Evolutionary conservation across 495 filamentous ascomycete species (phyloP).

Genomic region (Sporormia fimetaria): DNA sequence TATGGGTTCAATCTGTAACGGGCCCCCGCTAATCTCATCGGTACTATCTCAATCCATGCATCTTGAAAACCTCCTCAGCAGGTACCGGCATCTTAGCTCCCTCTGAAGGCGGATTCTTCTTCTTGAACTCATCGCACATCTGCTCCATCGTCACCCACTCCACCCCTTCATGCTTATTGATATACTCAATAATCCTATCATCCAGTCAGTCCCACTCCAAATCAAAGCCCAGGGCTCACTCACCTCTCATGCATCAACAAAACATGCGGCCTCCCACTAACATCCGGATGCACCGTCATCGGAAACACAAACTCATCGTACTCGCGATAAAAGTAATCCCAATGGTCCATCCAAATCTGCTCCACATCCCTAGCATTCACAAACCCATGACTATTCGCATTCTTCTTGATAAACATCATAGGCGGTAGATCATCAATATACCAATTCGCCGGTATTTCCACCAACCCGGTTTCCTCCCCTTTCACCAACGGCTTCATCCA

Average conservation of each 20-base stretch:
- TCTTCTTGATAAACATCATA: constrained; percentile 47
- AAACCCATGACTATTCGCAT: constrained; percentile 45
- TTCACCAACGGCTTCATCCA: constrained; percentile 47
- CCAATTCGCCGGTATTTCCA: constrained; percentile 49
- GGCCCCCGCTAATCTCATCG: too few species aligned
- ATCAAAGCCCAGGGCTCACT: constrained; percentile 1
- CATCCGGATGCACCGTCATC: constrained; percentile 50
- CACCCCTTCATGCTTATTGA: constrained; percentile 43
- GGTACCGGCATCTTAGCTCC: constrained; percentile 59
- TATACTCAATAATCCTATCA: constrained; percentile 37
- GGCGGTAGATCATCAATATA: constrained; percentile 47
- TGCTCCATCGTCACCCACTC: constrained; percentile 46
- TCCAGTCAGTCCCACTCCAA: neutral
- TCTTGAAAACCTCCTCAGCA: constrained; percentile 44
- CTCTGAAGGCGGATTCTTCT: constrained; percentile 51
- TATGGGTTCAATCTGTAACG: too few species aligned
- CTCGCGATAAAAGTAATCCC: constrained; percentile 50
- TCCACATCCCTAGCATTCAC: constrained; percentile 46
- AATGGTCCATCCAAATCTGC: constrained; percentile 48
- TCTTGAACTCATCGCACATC: constrained; percentile 49
- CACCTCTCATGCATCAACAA: constrained; percentile 46
- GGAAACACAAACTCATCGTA: constrained; percentile 53
- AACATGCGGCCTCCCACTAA: constrained; percentile 47
- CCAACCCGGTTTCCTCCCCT: constrained; percentile 38
- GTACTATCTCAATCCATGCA: too few species aligned